phyloP scores from a whole-genome alignment of 495 filamentous ascomycete genomes.

The Podospora didyma region DNA sequence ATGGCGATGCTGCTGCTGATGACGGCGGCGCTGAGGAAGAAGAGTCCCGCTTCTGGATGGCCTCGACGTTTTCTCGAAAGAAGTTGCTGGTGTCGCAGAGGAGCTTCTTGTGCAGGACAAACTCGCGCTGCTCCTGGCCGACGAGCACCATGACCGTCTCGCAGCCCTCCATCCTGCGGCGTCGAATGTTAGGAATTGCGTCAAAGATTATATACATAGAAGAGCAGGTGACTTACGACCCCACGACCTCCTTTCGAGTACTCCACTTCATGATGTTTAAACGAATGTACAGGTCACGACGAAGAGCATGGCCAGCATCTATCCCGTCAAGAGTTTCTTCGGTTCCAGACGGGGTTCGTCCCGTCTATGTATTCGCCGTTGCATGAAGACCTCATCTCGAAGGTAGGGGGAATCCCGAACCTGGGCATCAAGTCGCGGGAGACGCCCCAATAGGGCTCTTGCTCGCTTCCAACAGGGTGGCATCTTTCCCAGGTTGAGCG shows the following conservation, averaged over 20 bases:
- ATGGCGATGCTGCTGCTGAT: slow-evolving; percentile 2
- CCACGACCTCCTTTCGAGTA: slow-evolving; percentile 8
- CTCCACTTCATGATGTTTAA: slow-evolving; percentile 19
- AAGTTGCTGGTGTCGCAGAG: slow-evolving; percentile 35
- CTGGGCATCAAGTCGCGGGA: neutral
- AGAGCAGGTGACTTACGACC: slow-evolving; percentile 13
- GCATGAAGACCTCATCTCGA: too few relatives aligned
- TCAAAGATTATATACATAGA: neutral
- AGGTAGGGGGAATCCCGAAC: too few relatives aligned
- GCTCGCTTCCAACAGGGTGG: neutral
- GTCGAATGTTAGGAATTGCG: neutral
- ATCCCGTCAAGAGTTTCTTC: too few relatives aligned
- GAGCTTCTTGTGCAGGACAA: slow-evolving; percentile 36
- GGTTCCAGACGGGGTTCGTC: too few relatives aligned
- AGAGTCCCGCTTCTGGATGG: slow-evolving; percentile 3
- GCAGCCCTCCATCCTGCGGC: slow-evolving; percentile 21
- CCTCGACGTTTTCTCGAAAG: slow-evolving; percentile 38
- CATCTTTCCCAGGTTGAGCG: too few relatives aligned
- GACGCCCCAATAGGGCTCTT: too few relatives aligned
- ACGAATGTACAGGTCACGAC: neutral
- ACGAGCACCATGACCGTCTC: slow-evolving; percentile 39
- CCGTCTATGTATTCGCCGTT: too few relatives aligned
- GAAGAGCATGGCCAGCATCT: neutral
- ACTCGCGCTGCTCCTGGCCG: slow-evolving; percentile 38
- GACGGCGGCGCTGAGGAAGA: neutral